Evolutionary conservation across 352 stramenopile genomes (phyloP).

Genomic region (Globisporangium ultimum): DNA sequence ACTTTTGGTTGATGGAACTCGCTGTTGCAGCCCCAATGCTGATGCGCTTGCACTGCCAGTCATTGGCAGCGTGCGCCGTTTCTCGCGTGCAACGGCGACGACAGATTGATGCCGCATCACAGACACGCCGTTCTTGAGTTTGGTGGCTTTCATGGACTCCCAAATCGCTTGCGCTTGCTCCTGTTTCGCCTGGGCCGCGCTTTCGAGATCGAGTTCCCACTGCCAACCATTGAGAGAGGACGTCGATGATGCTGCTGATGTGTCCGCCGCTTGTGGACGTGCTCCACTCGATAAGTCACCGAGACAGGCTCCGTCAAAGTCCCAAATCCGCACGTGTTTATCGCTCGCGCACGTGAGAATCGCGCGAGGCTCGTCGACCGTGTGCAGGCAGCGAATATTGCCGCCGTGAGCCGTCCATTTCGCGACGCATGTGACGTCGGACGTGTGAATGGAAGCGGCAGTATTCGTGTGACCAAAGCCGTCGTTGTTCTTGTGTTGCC

Average conservation of each 20-base stretch:
- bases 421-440: conserved; percentile 35
- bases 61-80: conserved; percentile 7
- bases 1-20: too few species aligned
- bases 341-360: conserved; percentile 68
- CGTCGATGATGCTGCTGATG: conserved; percentile 13
- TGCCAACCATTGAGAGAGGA: conserved; percentile 20
- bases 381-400: conserved; percentile 40
- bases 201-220: conserved; percentile 45
- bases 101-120: conserved; percentile 21
- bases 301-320: conserved; percentile 36
- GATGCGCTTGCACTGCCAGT: conserved; percentile 24
- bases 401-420: conserved; percentile 57
- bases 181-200: conserved; percentile 31
- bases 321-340: conserved; percentile 58
- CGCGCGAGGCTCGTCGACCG: conserved; percentile 55
- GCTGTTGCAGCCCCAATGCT: conserved; percentile 6
- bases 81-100: conserved; percentile 16
- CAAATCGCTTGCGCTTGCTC: conserved; percentile 57
- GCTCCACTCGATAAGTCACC: conserved; percentile 27
- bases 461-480: background rate
- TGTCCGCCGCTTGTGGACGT: background rate
- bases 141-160: conserved; percentile 46
- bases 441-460: conserved; percentile 4
- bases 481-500: conserved; percentile 23
- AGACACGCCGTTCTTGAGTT: conserved; percentile 25